Base-by-base conservation (phyloP, 2,329 filamentous ascomycete genomes). In the Arthroderma uncinatum region DNA sequence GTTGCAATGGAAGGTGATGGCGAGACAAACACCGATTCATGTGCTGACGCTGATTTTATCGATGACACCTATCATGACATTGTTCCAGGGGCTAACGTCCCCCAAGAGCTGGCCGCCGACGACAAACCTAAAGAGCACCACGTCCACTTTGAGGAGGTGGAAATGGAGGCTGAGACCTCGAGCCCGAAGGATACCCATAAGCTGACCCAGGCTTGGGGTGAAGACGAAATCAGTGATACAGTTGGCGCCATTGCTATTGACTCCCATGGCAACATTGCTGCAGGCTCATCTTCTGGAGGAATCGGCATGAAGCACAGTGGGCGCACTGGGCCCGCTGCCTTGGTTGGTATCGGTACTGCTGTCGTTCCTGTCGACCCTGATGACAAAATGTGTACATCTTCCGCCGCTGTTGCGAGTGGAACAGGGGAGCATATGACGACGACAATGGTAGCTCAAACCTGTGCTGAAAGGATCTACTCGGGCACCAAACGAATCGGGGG, bases 391-490 rank as follows among this genome's bases (percentile, higher is more conserved):
- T 76, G 78, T 48, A 79, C 83, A 6, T 82, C 80, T 48, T 89
- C 95, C 28, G 92, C 89, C 30, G 84, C 85, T 25, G 89, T 96
- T 21, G 94, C 90, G 39, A 95, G 89, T 68, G 93, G 93, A 28
- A 98, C 93, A 2, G 93, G 93, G 52, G 93, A 98, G 73, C 93
- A 98, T 69, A 98, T 98, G 87, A 88, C 90, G 36, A 96, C 92
- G 0, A 94, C 91, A 0, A 86, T 94, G 79, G 92, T 93, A 9
- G 91, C 93, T 5, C 84, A 86, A 58, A 85, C 86, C 57, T 95
- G 90, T 68, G 90, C 91, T 0, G 87, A 92, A 62, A 82, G 93
- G 48, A 78, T 98, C 25, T 95, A 90, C 67, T 82, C 85, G 62
- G 81, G 68, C 78, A 63, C 85, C 78, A 53, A 80, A 78, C 66